Evolutionary conservation across 192 early-diverging fungal genomes (phyloP).

Genomic region (Chytriomyces sp.): DNA sequence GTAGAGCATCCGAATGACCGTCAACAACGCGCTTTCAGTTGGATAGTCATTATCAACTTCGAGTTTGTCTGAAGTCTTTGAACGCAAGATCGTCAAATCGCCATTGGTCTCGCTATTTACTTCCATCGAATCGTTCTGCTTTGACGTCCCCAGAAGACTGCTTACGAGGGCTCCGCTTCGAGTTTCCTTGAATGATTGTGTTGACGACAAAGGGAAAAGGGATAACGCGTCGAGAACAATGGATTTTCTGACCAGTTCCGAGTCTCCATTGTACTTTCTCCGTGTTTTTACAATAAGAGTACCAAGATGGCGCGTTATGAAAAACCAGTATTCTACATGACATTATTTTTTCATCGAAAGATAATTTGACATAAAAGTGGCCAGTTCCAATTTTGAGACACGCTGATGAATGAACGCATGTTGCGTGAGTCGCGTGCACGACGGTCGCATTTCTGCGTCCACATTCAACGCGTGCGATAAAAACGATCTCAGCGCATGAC

Average conservation of each 20-base stretch:
- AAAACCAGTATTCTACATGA: too few species aligned
- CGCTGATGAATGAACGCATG: background rate
- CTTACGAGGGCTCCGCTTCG: too few species aligned
- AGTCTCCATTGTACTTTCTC: too few species aligned
- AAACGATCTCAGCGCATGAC: constrained; percentile 82
- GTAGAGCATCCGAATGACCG: constrained; percentile 19
- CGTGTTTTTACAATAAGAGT: too few species aligned
- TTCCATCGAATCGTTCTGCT: too few species aligned
- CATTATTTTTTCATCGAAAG: too few species aligned
- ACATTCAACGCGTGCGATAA: constrained; percentile 86
- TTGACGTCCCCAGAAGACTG: too few species aligned
- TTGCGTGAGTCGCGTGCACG: constrained; percentile 71
- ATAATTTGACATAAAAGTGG: background rate
- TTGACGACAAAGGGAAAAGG: too few species aligned
- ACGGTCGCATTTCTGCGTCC: constrained; percentile 80
- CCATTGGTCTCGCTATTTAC: background rate
- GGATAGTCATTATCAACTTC: constrained; percentile 8
- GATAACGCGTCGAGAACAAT: too few species aligned
- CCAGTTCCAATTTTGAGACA: background rate
- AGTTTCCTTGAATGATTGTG: too few species aligned
- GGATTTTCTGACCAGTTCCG: too few species aligned
- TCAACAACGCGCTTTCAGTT: constrained; percentile 9
- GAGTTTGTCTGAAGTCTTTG: constrained; percentile 17
- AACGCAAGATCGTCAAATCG: constrained; percentile 22
- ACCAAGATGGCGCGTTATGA: too few species aligned